Evolutionary conservation across 129 eudicot species (phyloP).

Genomic region (Centella asiatica): DNA sequence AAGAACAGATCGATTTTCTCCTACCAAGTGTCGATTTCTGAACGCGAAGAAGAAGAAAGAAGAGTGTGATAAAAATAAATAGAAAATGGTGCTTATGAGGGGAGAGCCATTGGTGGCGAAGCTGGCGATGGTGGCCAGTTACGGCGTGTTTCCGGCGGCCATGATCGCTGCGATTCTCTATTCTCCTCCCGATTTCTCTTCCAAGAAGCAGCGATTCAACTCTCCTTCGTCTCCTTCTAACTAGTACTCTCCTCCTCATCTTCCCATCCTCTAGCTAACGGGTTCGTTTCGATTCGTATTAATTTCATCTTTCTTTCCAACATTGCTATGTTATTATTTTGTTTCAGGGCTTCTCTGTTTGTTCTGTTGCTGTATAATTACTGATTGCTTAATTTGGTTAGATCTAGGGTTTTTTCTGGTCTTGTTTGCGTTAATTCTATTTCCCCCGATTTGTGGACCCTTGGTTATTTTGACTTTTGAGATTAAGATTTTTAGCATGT

Average conservation of each 20-base stretch:
- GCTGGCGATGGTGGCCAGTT: slow-evolving; percentile 33
- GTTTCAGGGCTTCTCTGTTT: too few species aligned
- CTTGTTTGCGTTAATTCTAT: too few species aligned
- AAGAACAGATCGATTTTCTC: neutral
- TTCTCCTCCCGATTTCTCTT: slow-evolving; percentile 35
- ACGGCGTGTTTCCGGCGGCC: slow-evolving; percentile 34
- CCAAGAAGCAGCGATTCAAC: neutral
- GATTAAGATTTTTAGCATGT: too few species aligned
- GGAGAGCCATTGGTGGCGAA: slow-evolving; percentile 46
- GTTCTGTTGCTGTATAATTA: too few species aligned
- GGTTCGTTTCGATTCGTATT: neutral
- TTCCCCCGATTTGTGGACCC: too few species aligned
- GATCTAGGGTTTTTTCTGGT: too few species aligned
- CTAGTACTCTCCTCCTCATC: neutral
- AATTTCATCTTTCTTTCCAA: too few species aligned
- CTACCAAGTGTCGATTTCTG: neutral
- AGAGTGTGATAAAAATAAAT: too few species aligned
- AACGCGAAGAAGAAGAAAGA: neutral
- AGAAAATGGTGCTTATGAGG: slow-evolving; percentile 14
- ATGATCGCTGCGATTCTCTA: slow-evolving; percentile 41
- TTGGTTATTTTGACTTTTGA: too few species aligned
- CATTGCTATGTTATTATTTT: too few species aligned
- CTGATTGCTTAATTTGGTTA: too few species aligned
- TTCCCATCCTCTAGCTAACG: neutral
- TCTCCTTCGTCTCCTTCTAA: neutral